Evolutionary conservation across 2,329 filamentous ascomycete genomes (phyloP).

Genomic region (Alternaria sp.): DNA sequence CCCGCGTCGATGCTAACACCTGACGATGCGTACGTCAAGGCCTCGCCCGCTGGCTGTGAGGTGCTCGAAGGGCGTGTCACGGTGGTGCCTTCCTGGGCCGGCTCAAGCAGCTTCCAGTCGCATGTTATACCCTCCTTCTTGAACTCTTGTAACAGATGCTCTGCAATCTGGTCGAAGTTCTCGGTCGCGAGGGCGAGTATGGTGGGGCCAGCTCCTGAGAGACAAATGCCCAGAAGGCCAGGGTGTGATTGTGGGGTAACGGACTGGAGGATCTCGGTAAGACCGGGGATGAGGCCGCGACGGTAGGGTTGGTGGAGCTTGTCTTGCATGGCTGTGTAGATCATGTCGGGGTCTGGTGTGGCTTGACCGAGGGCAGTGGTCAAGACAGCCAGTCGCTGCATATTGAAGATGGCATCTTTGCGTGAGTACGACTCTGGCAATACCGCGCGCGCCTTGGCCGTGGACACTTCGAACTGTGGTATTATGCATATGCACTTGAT

Average conservation of each 20-base stretch:
- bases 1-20: constrained; percentile 95
- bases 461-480: constrained; percentile 94
- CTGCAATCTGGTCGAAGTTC: constrained; percentile 87
- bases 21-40: constrained; percentile 87
- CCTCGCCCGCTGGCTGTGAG: constrained; percentile 34
- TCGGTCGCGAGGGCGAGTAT: constrained; percentile 91
- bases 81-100: constrained; percentile 74
- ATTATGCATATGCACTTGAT: constrained; percentile 98
- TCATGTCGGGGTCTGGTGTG: constrained; percentile 89
- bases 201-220: constrained; percentile 93
- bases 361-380: constrained; percentile 89
- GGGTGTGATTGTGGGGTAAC: constrained; percentile 88
- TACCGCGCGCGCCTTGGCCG: constrained; percentile 86
- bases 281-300: constrained; percentile 86
- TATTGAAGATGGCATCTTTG: constrained; percentile 91
- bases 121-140: constrained; percentile 76
- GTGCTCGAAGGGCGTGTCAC: constrained; percentile 39
- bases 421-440: constrained; percentile 81
- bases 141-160: constrained; percentile 78
- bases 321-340: constrained; percentile 98
- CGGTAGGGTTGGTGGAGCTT: constrained; percentile 98
- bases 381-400: constrained; percentile 90
- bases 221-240: constrained; percentile 89
- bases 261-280: constrained; percentile 88
- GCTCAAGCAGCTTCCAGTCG: constrained; percentile 86